Percentiles rank a stretch among this genome's conserved stretches.
phyloP scores from a whole-genome alignment of 1,284 basidiomycete genomes.

The Cryptococcus floricola region DNA sequence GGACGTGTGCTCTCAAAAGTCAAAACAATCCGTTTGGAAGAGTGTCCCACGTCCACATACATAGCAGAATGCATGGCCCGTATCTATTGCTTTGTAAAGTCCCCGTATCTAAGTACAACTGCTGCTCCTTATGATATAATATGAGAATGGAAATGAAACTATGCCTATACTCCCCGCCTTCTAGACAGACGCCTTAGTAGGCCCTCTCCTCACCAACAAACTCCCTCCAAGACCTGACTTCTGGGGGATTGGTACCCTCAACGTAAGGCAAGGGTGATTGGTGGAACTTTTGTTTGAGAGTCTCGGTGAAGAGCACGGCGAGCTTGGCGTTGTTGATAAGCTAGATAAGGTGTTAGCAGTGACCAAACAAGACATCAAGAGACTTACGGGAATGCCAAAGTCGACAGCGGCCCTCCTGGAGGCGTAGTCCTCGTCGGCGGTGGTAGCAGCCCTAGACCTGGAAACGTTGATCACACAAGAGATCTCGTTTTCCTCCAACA shows the following conservation, averaged over 20 bases:
- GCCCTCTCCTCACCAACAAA: conserved; percentile 56
- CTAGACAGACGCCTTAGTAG: conserved; percentile 2
- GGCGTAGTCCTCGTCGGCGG: conserved; percentile 93
- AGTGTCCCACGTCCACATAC: too few relatives aligned
- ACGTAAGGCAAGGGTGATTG: conserved; percentile 73
- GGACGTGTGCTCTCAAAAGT: too few relatives aligned
- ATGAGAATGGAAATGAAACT: too few relatives aligned
- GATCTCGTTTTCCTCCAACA: conserved; percentile 83
- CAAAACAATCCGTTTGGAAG: too few relatives aligned
- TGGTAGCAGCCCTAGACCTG: conserved; percentile 69
- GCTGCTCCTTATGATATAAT: too few relatives aligned
- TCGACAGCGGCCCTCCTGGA: conserved; percentile 87
- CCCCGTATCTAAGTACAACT: too few relatives aligned
- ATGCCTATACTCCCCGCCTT: too few relatives aligned
- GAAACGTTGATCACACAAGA: conserved; percentile 94
- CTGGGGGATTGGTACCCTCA: conserved; percentile 87
- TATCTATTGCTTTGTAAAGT: too few relatives aligned
- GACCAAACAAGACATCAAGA: conserved; percentile 6
- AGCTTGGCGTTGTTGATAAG: conserved; percentile 87
- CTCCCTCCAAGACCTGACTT: conserved; percentile 87
- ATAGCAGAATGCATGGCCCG: too few relatives aligned
- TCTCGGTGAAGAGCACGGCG: conserved; percentile 87
- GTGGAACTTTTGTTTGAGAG: conserved; percentile 81
- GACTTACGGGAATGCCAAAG: conserved; percentile 62
- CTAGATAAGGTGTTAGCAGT: conserved; percentile 49